Base-by-base conservation (phyloP, 2,329 filamentous ascomycete species). In the Monilinia vaccinii-corymbosi region DNA sequence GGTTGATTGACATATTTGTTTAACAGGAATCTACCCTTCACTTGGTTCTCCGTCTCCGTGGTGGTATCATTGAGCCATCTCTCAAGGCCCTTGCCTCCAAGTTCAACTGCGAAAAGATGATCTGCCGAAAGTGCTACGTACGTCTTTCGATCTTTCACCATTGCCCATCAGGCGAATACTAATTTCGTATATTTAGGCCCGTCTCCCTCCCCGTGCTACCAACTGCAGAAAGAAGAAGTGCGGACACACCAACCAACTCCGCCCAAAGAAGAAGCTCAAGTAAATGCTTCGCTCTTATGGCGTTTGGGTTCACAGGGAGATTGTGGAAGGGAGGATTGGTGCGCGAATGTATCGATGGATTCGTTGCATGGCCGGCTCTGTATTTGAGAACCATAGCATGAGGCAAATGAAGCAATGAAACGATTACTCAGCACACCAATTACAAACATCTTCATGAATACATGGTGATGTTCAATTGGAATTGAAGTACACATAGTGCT, bases 191-290 rank as follows among this genome's bases (percentile, higher is more conserved):
- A 57, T 61, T 50, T 62, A 84, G 81, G 83, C 84, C 66, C 92
- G 93, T 78, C 91, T 97, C 68, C 93, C 93, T 70, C 93, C 93
- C 71, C 91, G 94, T 86, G 94, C 94, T 74, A 97, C 93, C 85
- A 99, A 99, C 89, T 99, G 94, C 90, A 86, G 92, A 75, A 97
- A 97, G 91, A 92, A 92, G 84, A 97, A 97, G 87, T 97, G 93
- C 81, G 94, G 93, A 68, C 94, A 97, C 88, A 95, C 88, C 83
- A 97, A 97, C 90, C 94, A 99, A 87, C 90, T 99, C 78, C 91
- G 94, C 81, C 94, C 94, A 79, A 99, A 99, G 93, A 99, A 99
- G 92, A 99, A 99, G 93, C 86, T 96, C 78, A 96, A 97, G 83
- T 93, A 88, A 78, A 81, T 78, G 77, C 74, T 76, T 81, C 73